Percentiles rank a stretch among this genome's conserved stretches.
These are phyloP conservation scores for Colletotrichum sp. DNA, from an alignment of 2,329 filamentous ascomycete genomes.

Conservation along the genomic window DNA sequence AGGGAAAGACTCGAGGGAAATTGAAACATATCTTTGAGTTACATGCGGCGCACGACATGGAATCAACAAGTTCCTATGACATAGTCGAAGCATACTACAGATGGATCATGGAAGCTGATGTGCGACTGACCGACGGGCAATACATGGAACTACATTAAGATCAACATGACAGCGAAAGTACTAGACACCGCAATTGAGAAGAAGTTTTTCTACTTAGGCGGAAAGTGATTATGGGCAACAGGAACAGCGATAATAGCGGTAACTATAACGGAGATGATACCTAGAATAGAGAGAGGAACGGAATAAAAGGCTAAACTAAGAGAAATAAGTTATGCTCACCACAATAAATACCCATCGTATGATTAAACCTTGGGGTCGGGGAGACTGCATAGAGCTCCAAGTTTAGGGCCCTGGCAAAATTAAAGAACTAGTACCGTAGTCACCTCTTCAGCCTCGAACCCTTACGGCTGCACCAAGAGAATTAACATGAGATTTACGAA, in stretches of 20 bases:
- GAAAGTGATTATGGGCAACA: neutral
- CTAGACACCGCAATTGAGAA: neutral
- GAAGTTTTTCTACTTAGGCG: neutral
- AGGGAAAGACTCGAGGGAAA: neutral
- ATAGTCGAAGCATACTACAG: neutral
- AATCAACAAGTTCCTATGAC: neutral
- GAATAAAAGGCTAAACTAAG: neutral
- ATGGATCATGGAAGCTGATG: neutral
- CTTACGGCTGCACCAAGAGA: neutral
- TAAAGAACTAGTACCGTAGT: neutral
- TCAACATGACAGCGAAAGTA: neutral
- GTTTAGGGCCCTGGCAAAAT: neutral
- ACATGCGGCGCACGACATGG: fast-evolving
- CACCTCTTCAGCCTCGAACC: neutral
- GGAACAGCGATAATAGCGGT: neutral
- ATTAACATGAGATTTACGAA: neutral
- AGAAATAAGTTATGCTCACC: neutral
- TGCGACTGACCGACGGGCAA: neutral
- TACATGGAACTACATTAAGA: neutral
- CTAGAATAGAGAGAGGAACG: neutral
- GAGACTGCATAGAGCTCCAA: neutral
- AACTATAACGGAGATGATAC: neutral
- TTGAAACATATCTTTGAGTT: neutral
- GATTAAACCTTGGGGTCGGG: neutral
- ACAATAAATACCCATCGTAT: neutral